Evolutionary conservation across 1,284 basidiomycete species (phyloP), one percentile per base, ranked within the genome.

Genomic region (Omphalotus olearius): DNA sequence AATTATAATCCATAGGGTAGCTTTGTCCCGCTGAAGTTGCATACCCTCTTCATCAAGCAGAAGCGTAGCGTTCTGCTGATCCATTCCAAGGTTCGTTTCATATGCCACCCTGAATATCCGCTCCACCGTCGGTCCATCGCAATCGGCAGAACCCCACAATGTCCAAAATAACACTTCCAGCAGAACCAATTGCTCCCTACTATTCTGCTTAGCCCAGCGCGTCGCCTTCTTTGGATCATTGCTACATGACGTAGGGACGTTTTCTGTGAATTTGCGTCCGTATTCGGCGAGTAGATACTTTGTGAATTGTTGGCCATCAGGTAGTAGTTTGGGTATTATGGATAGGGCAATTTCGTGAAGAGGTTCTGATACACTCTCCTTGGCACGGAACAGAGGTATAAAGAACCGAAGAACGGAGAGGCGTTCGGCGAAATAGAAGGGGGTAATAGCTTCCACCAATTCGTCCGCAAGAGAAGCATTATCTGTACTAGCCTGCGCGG

Each of bases 101-200:
- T 87, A 88, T 4, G 85, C 81, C 1, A 80, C 73, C 52, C 83
- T 74, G 62, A 85, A 83, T 26, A 93, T 74, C 48, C 69, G 69
- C 52, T 79, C 71, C 25, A 91, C 81, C 51, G 87, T 65, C 1
- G 74, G 67, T 2, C 85, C 86, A 35, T 73, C 75, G 57, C 88
- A 84, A 0, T 83, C 69, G 6, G 83, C 79, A 54, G 83, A 84
- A n/a, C 79, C 82, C 81, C 88, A 93, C 79, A 91, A 83, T 2
- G 84, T 76, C 79, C 90, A 91, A 64, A 94, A 95, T 28, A 93
- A 73, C 33, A 92, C 79, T 60, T 95, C 93, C 42, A 94, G 70
- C 18, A 93, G 65, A 6, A 85, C 82, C 26, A 93, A 72, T 62
- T 94, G 92, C 64, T 93, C 88, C 61, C 79, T 82, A 16, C 81